Evolutionary conservation across 257 asterid species (phyloP).

Genomic region (Dorcoceras hygrometricum): DNA sequence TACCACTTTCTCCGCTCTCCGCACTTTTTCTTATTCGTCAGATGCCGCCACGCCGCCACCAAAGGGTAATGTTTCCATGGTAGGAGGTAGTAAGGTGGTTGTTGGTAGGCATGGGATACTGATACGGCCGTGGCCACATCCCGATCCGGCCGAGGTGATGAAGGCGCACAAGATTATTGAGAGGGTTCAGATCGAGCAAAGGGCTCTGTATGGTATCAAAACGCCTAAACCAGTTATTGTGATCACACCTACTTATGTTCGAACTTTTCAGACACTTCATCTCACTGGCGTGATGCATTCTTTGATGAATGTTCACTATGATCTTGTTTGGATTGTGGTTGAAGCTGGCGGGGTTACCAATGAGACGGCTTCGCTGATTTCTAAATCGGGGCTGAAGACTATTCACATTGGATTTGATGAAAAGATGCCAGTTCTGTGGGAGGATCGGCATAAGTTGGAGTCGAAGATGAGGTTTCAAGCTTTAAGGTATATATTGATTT

Average conservation of each 20-base stretch:
- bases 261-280: conserved; percentile 93
- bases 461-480: conserved; percentile 81
- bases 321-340: conserved; percentile 86
- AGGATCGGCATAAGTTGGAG: conserved; percentile 79
- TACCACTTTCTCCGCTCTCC: conserved; percentile 41
- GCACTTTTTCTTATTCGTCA: conserved; percentile 22
- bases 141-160: conserved; percentile 90
- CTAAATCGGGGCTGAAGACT: conserved; percentile 60
- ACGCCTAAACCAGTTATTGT: conserved; percentile 71
- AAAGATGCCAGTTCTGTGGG: conserved; percentile 85
- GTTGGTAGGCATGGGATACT: conserved; percentile 95
- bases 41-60: conserved; percentile 22
- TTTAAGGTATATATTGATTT: conserved; percentile 53
- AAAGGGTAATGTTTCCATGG: conserved; percentile 36
- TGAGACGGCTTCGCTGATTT: conserved; percentile 71
- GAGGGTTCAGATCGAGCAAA: conserved; percentile 90
- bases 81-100: conserved; percentile 63
- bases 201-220: conserved; percentile 76
- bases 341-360: conserved; percentile 81
- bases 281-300: conserved; percentile 95
- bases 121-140: conserved; percentile 99
- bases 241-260: conserved; percentile 81
- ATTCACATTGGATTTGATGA: conserved; percentile 64
- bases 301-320: conserved; percentile 79
- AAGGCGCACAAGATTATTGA: conserved; percentile 82